phyloP scores from a whole-genome alignment of 768 basidiomycete genomes.

The Amanita rimosa region DNA sequence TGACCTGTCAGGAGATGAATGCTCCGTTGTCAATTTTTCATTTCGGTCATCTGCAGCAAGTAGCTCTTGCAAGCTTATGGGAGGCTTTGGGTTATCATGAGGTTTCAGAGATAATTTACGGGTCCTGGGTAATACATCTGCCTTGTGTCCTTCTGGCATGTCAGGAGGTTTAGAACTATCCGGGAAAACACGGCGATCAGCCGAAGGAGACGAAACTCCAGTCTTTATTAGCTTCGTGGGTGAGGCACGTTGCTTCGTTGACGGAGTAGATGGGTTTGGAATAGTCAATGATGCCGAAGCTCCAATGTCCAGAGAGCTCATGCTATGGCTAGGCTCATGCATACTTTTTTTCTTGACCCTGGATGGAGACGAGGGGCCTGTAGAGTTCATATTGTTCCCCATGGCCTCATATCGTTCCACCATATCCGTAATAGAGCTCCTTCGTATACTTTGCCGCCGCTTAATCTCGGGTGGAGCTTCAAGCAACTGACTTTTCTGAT shows the following conservation, averaged over 20 bases:
- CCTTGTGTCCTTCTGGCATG: neutral
- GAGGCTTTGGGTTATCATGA: slow-evolving; percentile 10
- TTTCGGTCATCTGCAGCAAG: slow-evolving; percentile 6
- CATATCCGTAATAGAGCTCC: slow-evolving; percentile 81
- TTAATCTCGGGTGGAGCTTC: slow-evolving; percentile 35
- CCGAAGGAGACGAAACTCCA: neutral
- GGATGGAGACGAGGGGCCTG: slow-evolving; percentile 20
- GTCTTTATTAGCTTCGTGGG: neutral
- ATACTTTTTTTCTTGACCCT: slow-evolving; percentile 5
- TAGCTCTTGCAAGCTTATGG: slow-evolving; percentile 10
- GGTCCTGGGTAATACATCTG: slow-evolving; percentile 13
- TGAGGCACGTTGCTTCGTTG: neutral
- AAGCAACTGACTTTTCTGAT: slow-evolving; percentile 24
- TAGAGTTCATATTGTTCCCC: slow-evolving; percentile 23
- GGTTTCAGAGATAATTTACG: slow-evolving; percentile 19
- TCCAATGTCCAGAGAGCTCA: slow-evolving; percentile 10
- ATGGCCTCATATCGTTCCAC: slow-evolving; percentile 76
- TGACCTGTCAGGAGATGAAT: slow-evolving; percentile 63
- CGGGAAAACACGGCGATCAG: neutral
- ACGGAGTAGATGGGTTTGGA: neutral
- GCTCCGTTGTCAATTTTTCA: slow-evolving; percentile 14
- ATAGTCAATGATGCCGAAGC: neutral
- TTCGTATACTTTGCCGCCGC: slow-evolving; percentile 31
- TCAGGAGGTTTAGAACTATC: neutral
- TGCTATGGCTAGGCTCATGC: neutral